A percentile compares a stretch with the other conserved stretches of the same genome.
Evolutionary conservation across 192 early-diverging fungal genomes (phyloP).

Genomic region (Backusella circina): DNA sequence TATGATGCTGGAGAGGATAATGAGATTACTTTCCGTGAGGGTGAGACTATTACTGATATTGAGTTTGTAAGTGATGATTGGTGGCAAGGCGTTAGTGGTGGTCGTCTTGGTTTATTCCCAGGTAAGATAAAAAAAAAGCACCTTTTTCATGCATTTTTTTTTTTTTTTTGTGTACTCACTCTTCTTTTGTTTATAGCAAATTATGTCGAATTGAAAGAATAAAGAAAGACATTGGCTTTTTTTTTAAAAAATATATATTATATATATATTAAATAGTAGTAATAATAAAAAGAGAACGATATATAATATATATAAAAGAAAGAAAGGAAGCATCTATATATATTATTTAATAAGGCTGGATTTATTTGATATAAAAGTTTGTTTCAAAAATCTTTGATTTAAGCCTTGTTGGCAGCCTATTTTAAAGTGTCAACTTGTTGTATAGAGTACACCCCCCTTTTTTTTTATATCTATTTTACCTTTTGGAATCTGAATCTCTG

Average conservation of each 20-base stretch:
- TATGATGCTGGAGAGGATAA: slow-evolving; percentile 85
- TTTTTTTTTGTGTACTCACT: not conserved
- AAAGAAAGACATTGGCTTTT: not conserved
- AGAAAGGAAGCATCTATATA: too few relatives aligned
- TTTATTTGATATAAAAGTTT: slow-evolving; percentile 5
- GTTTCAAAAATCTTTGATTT: slow-evolving; percentile 4
- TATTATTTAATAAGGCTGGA: not conserved
- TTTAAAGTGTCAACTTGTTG: too few relatives aligned
- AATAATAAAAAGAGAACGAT: not conserved
- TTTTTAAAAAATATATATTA: not conserved
- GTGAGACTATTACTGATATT: slow-evolving; percentile 74
- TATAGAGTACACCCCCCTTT: too few relatives aligned
- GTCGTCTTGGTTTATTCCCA: slow-evolving; percentile 68
- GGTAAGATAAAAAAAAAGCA: slow-evolving; percentile 53
- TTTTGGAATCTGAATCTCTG: slow-evolving; percentile 88
- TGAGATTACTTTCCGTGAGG: slow-evolving; percentile 79
- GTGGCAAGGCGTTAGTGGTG: slow-evolving; percentile 81
- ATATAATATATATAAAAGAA: not conserved
- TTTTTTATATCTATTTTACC: slow-evolving; percentile 18
- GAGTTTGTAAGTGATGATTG: slow-evolving; percentile 85
- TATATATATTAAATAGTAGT: not conserved
- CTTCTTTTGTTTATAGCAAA: slow-evolving; percentile 36
- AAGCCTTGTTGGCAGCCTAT: slow-evolving; percentile 26
- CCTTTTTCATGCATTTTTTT: not conserved
- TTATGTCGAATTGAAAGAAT: slow-evolving; percentile 45